Evolutionary conservation across 2,329 filamentous ascomycete species (phyloP).

Genomic region (Shiraia sp.): DNA sequence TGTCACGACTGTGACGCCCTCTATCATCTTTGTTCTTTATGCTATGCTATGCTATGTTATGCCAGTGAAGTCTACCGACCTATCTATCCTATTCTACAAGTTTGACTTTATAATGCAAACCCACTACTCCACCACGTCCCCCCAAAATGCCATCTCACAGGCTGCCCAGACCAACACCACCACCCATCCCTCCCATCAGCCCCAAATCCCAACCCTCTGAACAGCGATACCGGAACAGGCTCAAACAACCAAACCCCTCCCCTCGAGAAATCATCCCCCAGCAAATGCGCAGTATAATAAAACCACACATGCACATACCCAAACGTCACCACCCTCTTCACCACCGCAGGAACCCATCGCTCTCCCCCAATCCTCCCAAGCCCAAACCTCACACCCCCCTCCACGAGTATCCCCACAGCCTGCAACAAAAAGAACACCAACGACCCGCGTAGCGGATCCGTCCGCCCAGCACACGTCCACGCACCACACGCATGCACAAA

Average conservation of each 20-base stretch:
- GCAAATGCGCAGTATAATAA: slow-evolving; percentile 63
- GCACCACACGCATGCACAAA: slow-evolving; percentile 73
- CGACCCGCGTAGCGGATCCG: slow-evolving; percentile 54
- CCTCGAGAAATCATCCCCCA: slow-evolving; percentile 77
- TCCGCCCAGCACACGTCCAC: slow-evolving; percentile 62
- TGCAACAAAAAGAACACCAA: slow-evolving; percentile 75
- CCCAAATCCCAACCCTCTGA: slow-evolving; percentile 70
- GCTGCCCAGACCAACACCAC: slow-evolving; percentile 67
- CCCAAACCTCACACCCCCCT: slow-evolving; percentile 42
- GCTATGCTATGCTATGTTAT: neutral
- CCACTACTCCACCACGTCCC: slow-evolving; percentile 67
- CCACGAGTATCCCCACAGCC: slow-evolving; percentile 65
- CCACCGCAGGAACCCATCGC: slow-evolving; percentile 51
- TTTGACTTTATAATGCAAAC: slow-evolving; percentile 43
- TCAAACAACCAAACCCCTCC: slow-evolving; percentile 80
- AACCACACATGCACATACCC: slow-evolving; percentile 69
- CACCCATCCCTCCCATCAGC: slow-evolving; percentile 60
- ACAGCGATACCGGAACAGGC: slow-evolving; percentile 73
- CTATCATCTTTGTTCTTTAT: neutral
- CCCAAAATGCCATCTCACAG: slow-evolving; percentile 63
- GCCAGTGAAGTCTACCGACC: neutral
- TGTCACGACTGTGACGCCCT: slow-evolving; percentile 5
- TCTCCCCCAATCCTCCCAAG: slow-evolving; percentile 43
- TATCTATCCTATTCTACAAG: neutral
- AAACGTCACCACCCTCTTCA: slow-evolving; percentile 63